Evolutionary conservation across 129 eudicot genomes (phyloP).

Genomic region (Flaveria brownii): DNA sequence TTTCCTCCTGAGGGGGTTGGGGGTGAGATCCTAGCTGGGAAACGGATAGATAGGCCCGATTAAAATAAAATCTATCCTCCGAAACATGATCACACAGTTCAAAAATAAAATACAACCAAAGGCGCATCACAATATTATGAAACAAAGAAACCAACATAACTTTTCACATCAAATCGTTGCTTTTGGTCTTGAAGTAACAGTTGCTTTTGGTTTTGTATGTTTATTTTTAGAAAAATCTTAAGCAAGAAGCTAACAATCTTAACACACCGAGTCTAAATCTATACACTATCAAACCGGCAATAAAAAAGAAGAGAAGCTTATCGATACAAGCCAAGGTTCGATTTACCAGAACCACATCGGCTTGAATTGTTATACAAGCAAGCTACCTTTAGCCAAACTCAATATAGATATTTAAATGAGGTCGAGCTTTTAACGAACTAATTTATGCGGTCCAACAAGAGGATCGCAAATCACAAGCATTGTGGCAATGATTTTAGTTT

Average conservation of each 20-base stretch:
- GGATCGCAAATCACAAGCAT: not conserved
- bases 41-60: too few relatives aligned
- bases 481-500: not conserved
- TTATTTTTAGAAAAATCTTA: not conserved
- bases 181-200: too few relatives aligned
- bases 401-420: not conserved
- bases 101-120: too few relatives aligned
- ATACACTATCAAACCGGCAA: not conserved
- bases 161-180: too few relatives aligned
- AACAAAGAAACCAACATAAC: too few relatives aligned
- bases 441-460: not conserved
- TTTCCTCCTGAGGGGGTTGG: too few relatives aligned
- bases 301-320: not conserved
- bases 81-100: too few relatives aligned
- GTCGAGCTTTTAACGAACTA: not conserved
- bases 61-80: too few relatives aligned
- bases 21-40: too few relatives aligned
- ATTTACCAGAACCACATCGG: not conserved
- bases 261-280: not conserved
- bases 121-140: too few relatives aligned
- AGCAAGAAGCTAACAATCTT: not conserved
- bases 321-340: not conserved
- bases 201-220: not conserved
- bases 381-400: too few relatives aligned
- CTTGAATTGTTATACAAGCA: too few relatives aligned